Evolutionary conservation across 2,329 filamentous ascomycete genomes (phyloP), one percentile per base, ranked within the genome.

Genomic region (Fusarium sp.): DNA sequence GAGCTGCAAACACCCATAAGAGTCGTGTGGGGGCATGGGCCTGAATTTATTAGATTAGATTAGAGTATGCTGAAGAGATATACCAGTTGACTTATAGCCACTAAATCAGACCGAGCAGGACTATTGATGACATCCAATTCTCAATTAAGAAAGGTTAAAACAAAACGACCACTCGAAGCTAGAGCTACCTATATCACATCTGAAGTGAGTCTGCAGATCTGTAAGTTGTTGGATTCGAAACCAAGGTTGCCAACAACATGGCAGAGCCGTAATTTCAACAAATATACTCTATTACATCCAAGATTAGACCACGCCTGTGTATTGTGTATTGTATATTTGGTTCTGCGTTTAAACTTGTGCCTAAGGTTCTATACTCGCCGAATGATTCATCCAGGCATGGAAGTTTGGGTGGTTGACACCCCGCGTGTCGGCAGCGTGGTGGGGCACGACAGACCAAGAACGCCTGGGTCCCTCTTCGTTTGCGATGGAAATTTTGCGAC

Each of bases 401-500:
- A n/a, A 11, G 10, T 28, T 28, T 17, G 5, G 34, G n/a, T 36
- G 53, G 56, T 17, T 66, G 56, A 44, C 48, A 54, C 63, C 65
- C 55, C 47, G 65, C 60, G 52, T 55, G 65, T 64, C 56, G 63
- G 63, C 63, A 72, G 61, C 26, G 55, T 71, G 72, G 72, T 73
- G 72, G 72, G 72, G 72, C 58, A 74, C 72, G 72, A 74, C 50
- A 43, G 20, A 50, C 39, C 43, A 60, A 53, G 45, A 50, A 42
- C 38, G 43, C 23, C 43, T 10, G 45, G 51, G 64, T 68, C 65
- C 65, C 65, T 68, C 60, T 65, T 54, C 24, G 48, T 39, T 47
- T 39, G 47, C 44, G 60, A 68, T 50, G 61, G 60, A 71, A 71
- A 68, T 72, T 71, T 72, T 70, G 67, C 62, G 68, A 68, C 58